phyloP scores from a whole-genome alignment of 805 yeast species.

The Cyberlindnera meyerae region DNA sequence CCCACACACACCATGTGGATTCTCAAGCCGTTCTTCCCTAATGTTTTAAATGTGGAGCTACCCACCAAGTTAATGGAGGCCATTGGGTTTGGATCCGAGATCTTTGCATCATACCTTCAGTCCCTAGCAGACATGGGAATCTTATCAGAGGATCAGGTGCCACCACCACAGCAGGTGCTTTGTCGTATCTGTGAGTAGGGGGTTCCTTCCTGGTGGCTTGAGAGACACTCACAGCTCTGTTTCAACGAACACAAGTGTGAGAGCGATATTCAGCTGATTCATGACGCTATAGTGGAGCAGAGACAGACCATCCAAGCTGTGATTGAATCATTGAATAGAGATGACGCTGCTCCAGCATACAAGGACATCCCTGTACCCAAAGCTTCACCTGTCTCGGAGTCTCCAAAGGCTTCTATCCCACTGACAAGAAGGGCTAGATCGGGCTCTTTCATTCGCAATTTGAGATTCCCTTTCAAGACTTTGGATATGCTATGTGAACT shows the following conservation, averaged over 20 bases:
- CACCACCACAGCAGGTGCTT: slow-evolving; percentile 75
- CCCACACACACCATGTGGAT: slow-evolving; percentile 93
- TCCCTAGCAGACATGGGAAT: slow-evolving; percentile 60
- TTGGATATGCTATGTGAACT: slow-evolving; percentile 53
- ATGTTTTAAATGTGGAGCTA: slow-evolving; percentile 57
- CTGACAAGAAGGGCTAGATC: slow-evolving; percentile 33
- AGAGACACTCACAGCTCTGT: slow-evolving; percentile 84
- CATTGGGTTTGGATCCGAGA: slow-evolving; percentile 85
- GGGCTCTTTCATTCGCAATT: slow-evolving; percentile 36
- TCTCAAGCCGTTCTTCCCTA: slow-evolving; percentile 70
- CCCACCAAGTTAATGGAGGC: slow-evolving; percentile 67
- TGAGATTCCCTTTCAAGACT: slow-evolving; percentile 59
- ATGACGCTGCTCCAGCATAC: slow-evolving; percentile 35
- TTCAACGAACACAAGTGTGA: slow-evolving; percentile 78
- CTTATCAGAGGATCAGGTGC: slow-evolving; percentile 58
- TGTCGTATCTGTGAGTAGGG: slow-evolving; percentile 90
- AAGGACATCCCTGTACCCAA: slow-evolving; percentile 50
- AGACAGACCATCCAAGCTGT: slow-evolving; percentile 43
- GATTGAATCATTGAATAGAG: slow-evolving; percentile 24
- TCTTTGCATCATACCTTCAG: slow-evolving; percentile 69
- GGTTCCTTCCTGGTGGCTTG: slow-evolving; percentile 97
- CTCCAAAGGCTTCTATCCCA: slow-evolving; percentile 16
- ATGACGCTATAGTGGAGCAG: slow-evolving; percentile 75
- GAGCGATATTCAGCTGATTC: slow-evolving; percentile 67
- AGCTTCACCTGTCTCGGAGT: slow-evolving; percentile 18